phyloP scores from a whole-genome alignment of 2,329 filamentous ascomycete genomes.

The Monosporascus ibericus region DNA sequence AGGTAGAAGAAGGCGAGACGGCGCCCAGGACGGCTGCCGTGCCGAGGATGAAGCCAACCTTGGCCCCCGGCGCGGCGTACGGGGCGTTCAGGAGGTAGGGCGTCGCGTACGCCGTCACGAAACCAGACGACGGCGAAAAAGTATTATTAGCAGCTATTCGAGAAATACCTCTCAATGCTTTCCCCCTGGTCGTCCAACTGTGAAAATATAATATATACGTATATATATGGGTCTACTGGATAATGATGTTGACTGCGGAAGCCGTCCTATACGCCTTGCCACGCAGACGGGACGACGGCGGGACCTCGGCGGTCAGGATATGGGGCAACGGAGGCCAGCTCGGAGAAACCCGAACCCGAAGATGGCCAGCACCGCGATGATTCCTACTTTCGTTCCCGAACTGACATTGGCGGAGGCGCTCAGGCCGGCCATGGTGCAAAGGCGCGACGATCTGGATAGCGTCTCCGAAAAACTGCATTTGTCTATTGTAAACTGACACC shows the following conservation, averaged over 20 bases:
- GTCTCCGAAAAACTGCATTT: conserved; percentile 20
- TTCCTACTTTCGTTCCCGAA: conserved; percentile 5
- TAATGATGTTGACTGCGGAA: conserved; percentile 23
- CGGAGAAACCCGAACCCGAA: conserved; percentile 24
- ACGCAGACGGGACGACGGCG: conserved; percentile 23
- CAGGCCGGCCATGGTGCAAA: conserved; percentile 30
- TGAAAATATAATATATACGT: no score
- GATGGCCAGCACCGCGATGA: conserved; percentile 27
- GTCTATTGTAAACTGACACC: neutral
- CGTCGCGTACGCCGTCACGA: conserved; percentile 12
- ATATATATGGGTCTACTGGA: no score
- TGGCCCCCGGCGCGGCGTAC: conserved; percentile 11
- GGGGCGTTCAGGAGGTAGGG: conserved; percentile 31
- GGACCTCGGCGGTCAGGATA: conserved; percentile 29
- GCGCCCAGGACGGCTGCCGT: no score
- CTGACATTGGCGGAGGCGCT: conserved; percentile 15
- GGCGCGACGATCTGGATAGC: conserved; percentile 22
- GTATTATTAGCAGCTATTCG: no score
- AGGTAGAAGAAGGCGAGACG: no score
- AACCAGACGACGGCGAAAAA: no score
- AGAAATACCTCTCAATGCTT: no score
- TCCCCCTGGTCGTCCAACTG: no score
- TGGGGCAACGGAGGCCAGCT: conserved; percentile 30
- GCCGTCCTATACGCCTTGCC: conserved; percentile 25
- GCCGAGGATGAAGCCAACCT: no score